phyloP scores from a whole-genome alignment of 495 filamentous ascomycete genomes.

The Podospora fimiseda region DNA sequence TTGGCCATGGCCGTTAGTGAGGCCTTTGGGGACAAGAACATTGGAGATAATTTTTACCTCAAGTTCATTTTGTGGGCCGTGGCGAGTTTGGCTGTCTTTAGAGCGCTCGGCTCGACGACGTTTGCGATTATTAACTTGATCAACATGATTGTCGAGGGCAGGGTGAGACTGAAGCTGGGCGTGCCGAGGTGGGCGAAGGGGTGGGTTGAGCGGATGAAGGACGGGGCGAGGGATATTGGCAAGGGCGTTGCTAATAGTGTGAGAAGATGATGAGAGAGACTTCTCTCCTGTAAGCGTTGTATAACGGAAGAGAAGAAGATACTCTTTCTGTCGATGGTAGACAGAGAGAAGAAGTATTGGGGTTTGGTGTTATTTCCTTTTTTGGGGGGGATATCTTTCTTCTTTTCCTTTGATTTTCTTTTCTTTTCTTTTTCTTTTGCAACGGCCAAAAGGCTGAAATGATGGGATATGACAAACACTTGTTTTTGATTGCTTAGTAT shows the following conservation, averaged over 20 bases:
- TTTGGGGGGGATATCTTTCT: no score
- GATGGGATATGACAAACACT: no score
- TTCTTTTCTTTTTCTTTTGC: no score
- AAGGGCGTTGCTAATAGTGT: conserved; percentile 23
- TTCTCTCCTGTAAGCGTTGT: no score
- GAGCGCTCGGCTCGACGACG: conserved; percentile 71
- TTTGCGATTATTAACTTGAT: conserved; percentile 78
- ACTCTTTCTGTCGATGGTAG: no score
- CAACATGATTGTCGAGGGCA: conserved; percentile 78
- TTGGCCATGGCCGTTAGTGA: conserved; percentile 93
- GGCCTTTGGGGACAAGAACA: conserved; percentile 61
- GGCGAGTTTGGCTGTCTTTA: conserved; percentile 74
- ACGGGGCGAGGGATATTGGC: conserved; percentile 25
- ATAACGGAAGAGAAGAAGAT: no score
- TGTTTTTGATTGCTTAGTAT: no score
- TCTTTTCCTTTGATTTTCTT: no score
- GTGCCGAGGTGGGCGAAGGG: conserved; percentile 45
- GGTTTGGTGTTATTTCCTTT: no score
- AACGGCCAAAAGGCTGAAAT: no score
- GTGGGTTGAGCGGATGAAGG: conserved; percentile 29
- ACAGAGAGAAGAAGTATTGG: no score
- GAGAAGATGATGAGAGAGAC: conserved; percentile 11
- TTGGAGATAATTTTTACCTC: conserved; percentile 83
- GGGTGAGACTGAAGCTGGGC: conserved; percentile 57
- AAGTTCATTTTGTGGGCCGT: conserved; percentile 91